Evolutionary conservation across 495 filamentous ascomycete species (phyloP), one percentile per base, ranked within the genome.

Genomic region (Hyaloscypha bicolor): DNA sequence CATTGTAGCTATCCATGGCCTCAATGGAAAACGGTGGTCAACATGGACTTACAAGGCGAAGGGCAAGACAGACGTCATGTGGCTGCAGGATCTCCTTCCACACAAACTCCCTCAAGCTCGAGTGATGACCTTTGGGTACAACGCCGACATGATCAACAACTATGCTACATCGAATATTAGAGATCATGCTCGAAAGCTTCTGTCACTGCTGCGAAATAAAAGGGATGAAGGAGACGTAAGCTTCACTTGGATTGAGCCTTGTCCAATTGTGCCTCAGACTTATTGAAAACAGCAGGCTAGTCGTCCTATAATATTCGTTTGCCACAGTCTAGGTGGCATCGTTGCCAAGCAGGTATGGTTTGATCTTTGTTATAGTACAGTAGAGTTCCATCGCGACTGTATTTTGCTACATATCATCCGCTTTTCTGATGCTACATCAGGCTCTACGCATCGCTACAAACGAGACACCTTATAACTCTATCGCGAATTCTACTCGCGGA

Each of bases 71-170:
- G 42, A 19, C 9, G 14, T 19, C 14, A 45, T 45, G 42, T 45
- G 42, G 42, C 42, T 45, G 6, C 42, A 45, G 42, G 42, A 45
- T 19, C 42, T 45, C 14, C 42, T 45, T 12, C 42, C 42, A 12
- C 6, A 45, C 14, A 45, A 45, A 16, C 9, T 75, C 22, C 64
- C 68, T 12, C 58, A 69, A 9, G 71, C 76, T 35, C 71, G 73
- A 6, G 60, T 77, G 4, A 58, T 77, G 12, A 71, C 75, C 6
- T 76, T 64, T 65, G 73, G 75, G 42, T 77, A 77, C 62, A 73
- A 75, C 61, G 69, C 73, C 9, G 60, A 71, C 31, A 68, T 75
- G 1, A 61, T 68, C 6, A 70, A 76, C 65, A 88, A 87, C 37
- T 73, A 55, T 55, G 9, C 53, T 29, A 55, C 53, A 4, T 55